A percentile compares a stretch with the other conserved stretches of the same genome.
Evolutionary conservation across 768 basidiomycete genomes (phyloP).

Genomic region (Russula foetens): DNA sequence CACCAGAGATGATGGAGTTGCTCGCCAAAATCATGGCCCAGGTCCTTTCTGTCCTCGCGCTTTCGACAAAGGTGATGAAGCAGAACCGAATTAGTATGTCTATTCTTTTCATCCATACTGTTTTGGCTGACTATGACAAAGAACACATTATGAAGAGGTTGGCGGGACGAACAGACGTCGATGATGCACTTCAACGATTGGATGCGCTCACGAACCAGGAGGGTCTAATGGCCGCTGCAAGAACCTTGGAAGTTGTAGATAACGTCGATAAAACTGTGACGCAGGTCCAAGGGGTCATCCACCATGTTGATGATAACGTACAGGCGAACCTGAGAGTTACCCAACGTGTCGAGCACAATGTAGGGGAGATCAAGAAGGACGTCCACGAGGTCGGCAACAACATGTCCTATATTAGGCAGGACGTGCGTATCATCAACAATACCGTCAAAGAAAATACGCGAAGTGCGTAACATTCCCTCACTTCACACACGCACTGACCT

Average conservation of each 20-base stretch:
- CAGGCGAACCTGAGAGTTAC: background rate
- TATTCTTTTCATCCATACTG: background rate
- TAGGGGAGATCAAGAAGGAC: no score
- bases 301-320: background rate
- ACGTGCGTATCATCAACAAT: no score
- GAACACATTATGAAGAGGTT: background rate
- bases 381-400: no score
- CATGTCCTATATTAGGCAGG: no score
- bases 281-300: background rate
- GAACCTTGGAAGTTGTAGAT: background rate
- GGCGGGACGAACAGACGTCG: background rate
- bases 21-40: background rate
- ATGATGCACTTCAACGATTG: background rate
- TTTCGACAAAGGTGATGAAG: background rate
- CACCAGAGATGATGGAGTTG: background rate
- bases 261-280: background rate
- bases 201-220: background rate
- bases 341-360: no score
- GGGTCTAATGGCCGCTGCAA: background rate
- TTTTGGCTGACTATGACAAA: background rate
- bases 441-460: no score
- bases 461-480: no score
- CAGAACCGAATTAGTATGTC: background rate
- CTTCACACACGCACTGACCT: background rate
- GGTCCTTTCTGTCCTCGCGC: background rate